Base-by-base conservation (phyloP, 768 basidiomycete species). In the Phaeotremella fagi region DNA sequence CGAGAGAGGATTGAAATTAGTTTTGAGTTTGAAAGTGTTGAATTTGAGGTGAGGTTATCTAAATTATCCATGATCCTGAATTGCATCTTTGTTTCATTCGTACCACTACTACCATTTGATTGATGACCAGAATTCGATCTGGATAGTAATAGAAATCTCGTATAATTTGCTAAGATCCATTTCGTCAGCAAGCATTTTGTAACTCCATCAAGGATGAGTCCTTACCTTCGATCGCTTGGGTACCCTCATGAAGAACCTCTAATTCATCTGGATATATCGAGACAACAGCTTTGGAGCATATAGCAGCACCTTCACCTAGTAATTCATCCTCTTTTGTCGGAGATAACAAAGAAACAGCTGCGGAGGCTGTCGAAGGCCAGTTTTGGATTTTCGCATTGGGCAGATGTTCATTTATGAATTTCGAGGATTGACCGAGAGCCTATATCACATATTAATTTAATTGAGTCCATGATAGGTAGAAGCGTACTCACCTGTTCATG, bases 351-450 rank as follows among this genome's bases (percentile, higher is more conserved):
- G 52, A 62, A 3, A 57, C 25, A 4, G 72, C 72, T 14, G 73
- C 73, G n/a, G 52, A 58, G 2, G 73, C 73, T 23, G 73, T 74
- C 3, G 71, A 72, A 14, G 60, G 36, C 37, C 54, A 63, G 26
- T 44, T 27, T n/a, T 61, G 24, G 5, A 47, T 23, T 44, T 52
- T 58, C 0, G 69, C 69, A 3, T 45, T 9, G 0, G 71, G 69
- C 7, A 71, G 54, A 20, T 61, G 46, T 2, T 18, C 23, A 1
- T 27, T n/a, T 11, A 74, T 46, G 51, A 68, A 74, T 1, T 25
- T 47, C 5, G 68, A 57, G 45, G 65, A 74, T 62, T 74, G 73
- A 20, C 71, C 71, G 12, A 74, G 52, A 5, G 73, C 73, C 73
- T 74, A 33, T 15, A 22, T 26, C 6, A 18, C 23, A 36, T 27